Conservation (phyloP, 31 red algal species). For the Pterothamnion heteromorphum region DNA sequence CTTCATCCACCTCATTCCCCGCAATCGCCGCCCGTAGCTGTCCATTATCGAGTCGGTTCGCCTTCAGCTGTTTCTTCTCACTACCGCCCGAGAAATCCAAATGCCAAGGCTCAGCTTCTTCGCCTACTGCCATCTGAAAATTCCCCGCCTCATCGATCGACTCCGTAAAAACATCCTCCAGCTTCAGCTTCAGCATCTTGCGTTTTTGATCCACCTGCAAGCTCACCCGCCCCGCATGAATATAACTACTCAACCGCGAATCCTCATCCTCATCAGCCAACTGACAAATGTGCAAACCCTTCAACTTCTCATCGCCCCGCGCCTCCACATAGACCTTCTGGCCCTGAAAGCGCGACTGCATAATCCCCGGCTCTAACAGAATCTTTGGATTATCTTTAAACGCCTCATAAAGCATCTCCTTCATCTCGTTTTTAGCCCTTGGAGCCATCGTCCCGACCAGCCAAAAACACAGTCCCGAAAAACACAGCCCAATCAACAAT, state of each 20-base stretch:
- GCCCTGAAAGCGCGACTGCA: background rate
- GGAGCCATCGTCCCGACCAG: background rate
- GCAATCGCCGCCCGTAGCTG: background rate
- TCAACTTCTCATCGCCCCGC: background rate
- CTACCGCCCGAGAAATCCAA: background rate
- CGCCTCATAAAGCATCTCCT: background rate
- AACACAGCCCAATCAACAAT: background rate
- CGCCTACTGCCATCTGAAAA: background rate
- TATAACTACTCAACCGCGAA: too few species aligned
- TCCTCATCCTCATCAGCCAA: background rate
- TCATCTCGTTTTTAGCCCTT: background rate
- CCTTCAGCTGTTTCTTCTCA: background rate
- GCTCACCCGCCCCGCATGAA: background rate
- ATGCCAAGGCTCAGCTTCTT: background rate
- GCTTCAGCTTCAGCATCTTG: background rate
- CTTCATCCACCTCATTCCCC: background rate
- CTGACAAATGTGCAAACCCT: background rate
- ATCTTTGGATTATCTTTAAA: background rate
- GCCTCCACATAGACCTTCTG: background rate
- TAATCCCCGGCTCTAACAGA: background rate
- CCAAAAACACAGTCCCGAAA: background rate
- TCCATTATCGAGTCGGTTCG: background rate
- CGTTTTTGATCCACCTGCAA: background rate
- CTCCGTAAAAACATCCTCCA: background rate
- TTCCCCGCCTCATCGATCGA: background rate